Percentiles rank a stretch among this genome's conserved stretches.
Conservation (phyloP, 352 stramenopile species). For the Phytopythium chamaehyphon region DNA sequence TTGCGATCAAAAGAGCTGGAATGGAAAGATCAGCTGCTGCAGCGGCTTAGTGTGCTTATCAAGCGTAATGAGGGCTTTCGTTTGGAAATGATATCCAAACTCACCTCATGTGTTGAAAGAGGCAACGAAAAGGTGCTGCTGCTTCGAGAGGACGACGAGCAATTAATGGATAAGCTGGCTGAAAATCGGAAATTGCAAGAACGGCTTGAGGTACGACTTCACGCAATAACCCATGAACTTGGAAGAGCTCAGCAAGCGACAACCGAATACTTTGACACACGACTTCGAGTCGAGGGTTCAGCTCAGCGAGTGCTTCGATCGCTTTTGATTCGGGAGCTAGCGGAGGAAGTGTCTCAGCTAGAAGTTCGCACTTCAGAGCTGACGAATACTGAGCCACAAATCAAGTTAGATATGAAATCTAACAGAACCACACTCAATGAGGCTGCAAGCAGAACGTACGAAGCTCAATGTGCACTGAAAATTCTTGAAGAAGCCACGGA, state of each 20-base stretch:
- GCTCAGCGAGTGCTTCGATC: constrained; percentile 46
- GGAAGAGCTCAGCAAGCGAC: constrained; percentile 18
- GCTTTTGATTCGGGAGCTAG: constrained; percentile 40
- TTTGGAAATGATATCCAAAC: constrained; percentile 33
- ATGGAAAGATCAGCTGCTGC: constrained; percentile 65
- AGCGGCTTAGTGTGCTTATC: constrained; percentile 60
- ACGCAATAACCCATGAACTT: constrained; percentile 32
- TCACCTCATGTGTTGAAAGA: constrained; percentile 27
- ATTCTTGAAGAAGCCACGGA: not conserved
- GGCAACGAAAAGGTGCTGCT: constrained; percentile 59
- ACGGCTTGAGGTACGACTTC: constrained; percentile 20
- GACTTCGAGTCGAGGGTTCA: constrained; percentile 44
- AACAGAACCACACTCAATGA: constrained; percentile 23
- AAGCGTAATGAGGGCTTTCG: constrained; percentile 69
- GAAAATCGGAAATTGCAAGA: constrained; percentile 19
- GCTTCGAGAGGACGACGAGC: constrained; percentile 51
- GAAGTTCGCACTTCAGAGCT: constrained; percentile 22
- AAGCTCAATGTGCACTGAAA: constrained; percentile 4
- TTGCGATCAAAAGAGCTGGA: constrained; percentile 35
- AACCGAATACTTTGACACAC: constrained; percentile 62
- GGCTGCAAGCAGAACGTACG: constrained; percentile 28
- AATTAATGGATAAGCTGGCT: constrained; percentile 36
- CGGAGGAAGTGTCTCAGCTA: constrained; percentile 19
- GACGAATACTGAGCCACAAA: constrained; percentile 13
- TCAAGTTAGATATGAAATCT: not conserved